Evolutionary conservation across 768 basidiomycete species (phyloP).

Genomic region (Termitomyces sp.): DNA sequence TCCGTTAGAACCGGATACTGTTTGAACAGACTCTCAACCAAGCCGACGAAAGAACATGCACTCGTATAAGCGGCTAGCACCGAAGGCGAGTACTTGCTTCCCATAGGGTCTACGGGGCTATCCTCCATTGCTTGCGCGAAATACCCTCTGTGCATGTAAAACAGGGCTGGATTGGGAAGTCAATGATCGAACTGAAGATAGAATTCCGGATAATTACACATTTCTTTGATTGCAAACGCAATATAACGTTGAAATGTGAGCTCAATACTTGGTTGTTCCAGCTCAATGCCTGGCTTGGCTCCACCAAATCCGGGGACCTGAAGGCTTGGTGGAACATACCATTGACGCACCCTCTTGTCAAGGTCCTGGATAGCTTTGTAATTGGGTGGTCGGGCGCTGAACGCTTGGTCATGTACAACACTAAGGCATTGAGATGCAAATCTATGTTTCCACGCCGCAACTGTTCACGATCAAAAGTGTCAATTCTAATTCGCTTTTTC

Average conservation of each 20-base stretch:
- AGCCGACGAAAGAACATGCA: constrained; percentile 64
- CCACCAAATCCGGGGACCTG: constrained; percentile 63
- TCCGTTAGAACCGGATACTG: constrained; percentile 66
- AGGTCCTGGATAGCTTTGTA: constrained; percentile 64
- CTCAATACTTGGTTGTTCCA: constrained; percentile 48
- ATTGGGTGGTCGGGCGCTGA: constrained; percentile 57
- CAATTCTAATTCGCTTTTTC: neutral
- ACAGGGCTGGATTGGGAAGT: constrained; percentile 41
- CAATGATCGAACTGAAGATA: neutral
- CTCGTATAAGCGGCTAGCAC: constrained; percentile 69
- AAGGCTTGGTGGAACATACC: constrained; percentile 62
- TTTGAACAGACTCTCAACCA: constrained; percentile 61
- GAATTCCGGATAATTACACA: constrained; percentile 39
- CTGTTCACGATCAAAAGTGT: constrained; percentile 28
- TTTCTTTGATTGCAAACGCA: constrained; percentile 66
- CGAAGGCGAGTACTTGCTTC: constrained; percentile 65
- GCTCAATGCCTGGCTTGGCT: constrained; percentile 36
- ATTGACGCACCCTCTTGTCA: constrained; percentile 61
- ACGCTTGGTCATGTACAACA: constrained; percentile 64
- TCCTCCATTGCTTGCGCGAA: constrained; percentile 71
- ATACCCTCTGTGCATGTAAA: constrained; percentile 75
- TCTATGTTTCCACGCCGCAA: constrained; percentile 67
- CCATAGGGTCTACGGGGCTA: constrained; percentile 59
- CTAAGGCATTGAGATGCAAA: constrained; percentile 61
- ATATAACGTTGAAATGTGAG: constrained; percentile 68